Evolutionary conservation across 768 basidiomycete species (phyloP), one percentile per base, ranked within the genome.

Genomic region (Russula vinacea): DNA sequence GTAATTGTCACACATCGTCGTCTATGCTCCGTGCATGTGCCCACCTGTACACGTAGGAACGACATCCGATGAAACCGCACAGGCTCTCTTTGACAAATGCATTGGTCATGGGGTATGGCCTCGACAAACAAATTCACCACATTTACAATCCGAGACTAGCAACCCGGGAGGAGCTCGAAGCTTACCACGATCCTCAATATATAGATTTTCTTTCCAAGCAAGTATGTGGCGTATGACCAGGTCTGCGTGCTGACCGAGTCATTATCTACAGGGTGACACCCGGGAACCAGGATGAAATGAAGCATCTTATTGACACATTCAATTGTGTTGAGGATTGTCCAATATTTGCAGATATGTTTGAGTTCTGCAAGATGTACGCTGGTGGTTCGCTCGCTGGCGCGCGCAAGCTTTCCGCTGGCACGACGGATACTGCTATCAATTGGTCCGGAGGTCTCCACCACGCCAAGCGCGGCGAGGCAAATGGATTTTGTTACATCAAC

Each of bases 371-470:
- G 52, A 89, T 95, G 84, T 99, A 97, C 74, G 84, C 96, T 2
- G 97, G 97, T 0, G 94, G 84, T 0, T 94, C 92, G 1, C 78
- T 99, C 22, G 92, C 93, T 19, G 97, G 90, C 1, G 95, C 95
- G 11, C 79, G 94, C 22, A 95, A 94, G 74, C 80, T 98, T 2
- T 86, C 85, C 57, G 82, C 89, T 2, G 93, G 92, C 1, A 73
- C 87, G 2, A 93, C 94, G 19, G 97, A 99, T 75, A 98, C 96
- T 49, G 97, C 97, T 0, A 93, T 99, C 70, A 98, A 98, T 72
- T 99, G 97, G 97, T 94, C 94, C 24, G 97, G 97, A 0, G 97
- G 97, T 0, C 81, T 99, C 22, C 97, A 99, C 76, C 97, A 99
- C 71, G 97, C 96, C 2, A 98, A 98, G 78, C 89, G 95, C 67